Evolutionary conservation across 2,329 filamentous ascomycete species (phyloP), one percentile per base, ranked within the genome.

Genomic region (Penicillium capsulatum): DNA sequence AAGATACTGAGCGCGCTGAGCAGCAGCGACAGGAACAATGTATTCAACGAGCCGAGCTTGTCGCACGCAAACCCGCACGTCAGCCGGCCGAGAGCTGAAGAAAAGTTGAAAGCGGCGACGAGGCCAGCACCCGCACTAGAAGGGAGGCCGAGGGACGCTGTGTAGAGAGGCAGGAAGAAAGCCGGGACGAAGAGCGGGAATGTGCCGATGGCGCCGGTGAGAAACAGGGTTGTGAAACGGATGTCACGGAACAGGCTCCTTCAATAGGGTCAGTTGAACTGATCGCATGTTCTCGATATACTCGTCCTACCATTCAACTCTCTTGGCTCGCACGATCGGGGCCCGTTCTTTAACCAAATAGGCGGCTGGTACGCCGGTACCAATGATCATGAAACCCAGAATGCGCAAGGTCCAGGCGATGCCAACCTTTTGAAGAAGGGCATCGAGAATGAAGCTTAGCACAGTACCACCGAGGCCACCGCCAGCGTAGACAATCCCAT

Each of bases 131-230:
- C 79, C 0, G 68, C 70, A 6, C 64, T 65, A 1, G 76, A 69
- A 0, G 70, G 67, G 6, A 82, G 61, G 0, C 75, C 74, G n/a
- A 83, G 65, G 0, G 76, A 75, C 3, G 67, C 61, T 17, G 69
- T 69, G 48, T 79, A 80, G 0, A 80, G 62, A 0, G 78, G 78
- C 0, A 81, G 60, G 53, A 81, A 81, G 61, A 79, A 82, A 0
- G 78, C 75, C 0, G 78, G 76, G 0, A 81, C 77, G 40, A 80
- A 72, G 11, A 81, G 68, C 0, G 78, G 73, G 45, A 82, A 82
- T 1, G 75, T 80, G 1, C 69, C 77, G 7, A 81, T 67, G 0
- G 70, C 73, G 0, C 75, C 73, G 3, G 71, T 71, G 3, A 75
- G 50, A 51, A 81, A 80, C 17, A 82, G 57, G 2, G 73, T 57